phyloP scores from a whole-genome alignment of 257 asterid species.

The Pogostemon cablin region DNA sequence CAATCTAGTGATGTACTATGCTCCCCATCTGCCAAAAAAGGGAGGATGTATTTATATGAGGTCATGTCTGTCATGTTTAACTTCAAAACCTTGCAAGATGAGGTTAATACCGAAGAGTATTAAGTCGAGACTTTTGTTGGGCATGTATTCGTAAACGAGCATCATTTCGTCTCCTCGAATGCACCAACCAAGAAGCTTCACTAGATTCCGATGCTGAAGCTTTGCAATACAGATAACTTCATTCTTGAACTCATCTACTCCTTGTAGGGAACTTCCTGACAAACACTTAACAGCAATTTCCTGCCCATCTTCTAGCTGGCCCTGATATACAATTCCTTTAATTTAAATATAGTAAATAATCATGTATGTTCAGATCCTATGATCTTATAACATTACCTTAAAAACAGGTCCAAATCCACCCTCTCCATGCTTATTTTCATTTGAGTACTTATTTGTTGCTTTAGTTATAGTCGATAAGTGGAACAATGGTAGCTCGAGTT shows the following conservation, averaged over 20 bases:
- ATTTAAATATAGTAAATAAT: background rate
- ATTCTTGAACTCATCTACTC: slow-evolving; percentile 18
- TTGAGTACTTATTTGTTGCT: slow-evolving; percentile 25
- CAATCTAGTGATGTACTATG: background rate
- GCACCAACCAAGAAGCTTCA: slow-evolving; percentile 1
- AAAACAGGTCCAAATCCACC: slow-evolving; percentile 33
- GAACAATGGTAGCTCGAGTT: slow-evolving; percentile 20
- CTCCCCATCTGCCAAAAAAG: too few species aligned
- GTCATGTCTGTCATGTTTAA: too few species aligned
- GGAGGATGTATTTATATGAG: too few species aligned
- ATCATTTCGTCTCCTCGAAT: background rate
- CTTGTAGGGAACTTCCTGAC: slow-evolving; percentile 13
- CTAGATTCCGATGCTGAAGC: slow-evolving; percentile 20
- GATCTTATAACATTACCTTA: background rate
- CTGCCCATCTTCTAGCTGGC: slow-evolving; percentile 11
- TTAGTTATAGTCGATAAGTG: background rate
- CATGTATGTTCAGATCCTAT: background rate
- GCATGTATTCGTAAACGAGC: slow-evolving; percentile 21
- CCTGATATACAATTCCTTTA: background rate
- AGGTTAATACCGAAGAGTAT: slow-evolving; percentile 2
- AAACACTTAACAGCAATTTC: slow-evolving; percentile 19
- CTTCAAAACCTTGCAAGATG: too few species aligned
- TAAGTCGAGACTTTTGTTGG: slow-evolving; percentile 17
- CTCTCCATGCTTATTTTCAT: slow-evolving; percentile 18
- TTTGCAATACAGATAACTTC: slow-evolving; percentile 10